Conservation (phyloP, 2,329 filamentous ascomycete species). For the Neocucurbitaria cava region DNA sequence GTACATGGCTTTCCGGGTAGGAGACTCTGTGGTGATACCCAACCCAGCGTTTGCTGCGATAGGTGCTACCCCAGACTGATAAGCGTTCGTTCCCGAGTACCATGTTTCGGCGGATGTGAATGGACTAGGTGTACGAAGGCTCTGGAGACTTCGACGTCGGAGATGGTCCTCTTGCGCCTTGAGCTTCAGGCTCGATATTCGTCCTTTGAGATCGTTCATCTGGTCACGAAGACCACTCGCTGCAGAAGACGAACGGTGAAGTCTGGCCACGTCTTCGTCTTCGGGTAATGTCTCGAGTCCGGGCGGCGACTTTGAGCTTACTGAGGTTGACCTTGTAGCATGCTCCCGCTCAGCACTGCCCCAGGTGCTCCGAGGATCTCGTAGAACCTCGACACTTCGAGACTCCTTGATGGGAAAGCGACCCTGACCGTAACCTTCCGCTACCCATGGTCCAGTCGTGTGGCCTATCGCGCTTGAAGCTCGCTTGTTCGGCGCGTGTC, state of each 20-base stretch:
- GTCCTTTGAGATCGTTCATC: conserved; percentile 83
- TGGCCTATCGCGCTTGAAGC: conserved; percentile 50
- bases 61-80: conserved; percentile 32
- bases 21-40: conserved; percentile 37
- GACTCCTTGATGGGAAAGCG: conserved; percentile 48
- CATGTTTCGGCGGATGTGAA: conserved; percentile 75
- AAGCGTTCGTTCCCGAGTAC: conserved; percentile 52
- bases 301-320: conserved; percentile 45
- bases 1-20: conserved; percentile 31
- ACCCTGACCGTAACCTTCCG: conserved; percentile 43
- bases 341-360: conserved; percentile 30
- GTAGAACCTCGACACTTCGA: conserved; percentile 50
- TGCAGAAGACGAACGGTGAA: conserved; percentile 74
- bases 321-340: conserved; percentile 48
- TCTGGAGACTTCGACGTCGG: conserved; percentile 78
- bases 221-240: conserved; percentile 79
- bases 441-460: conserved; percentile 47
- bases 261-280: conserved; percentile 41
- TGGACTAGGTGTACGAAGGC: conserved; percentile 76
- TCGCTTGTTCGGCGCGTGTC: conserved; percentile 39
- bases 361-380: conserved; percentile 39
- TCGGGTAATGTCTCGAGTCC: conserved; percentile 53
- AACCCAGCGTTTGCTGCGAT: conserved; percentile 37
- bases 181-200: conserved; percentile 80
- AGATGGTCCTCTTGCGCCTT: conserved; percentile 80